Conservation (phyloP, 192 early-diverging fungal species). For the Rhizoclosmatium sp. region DNA sequence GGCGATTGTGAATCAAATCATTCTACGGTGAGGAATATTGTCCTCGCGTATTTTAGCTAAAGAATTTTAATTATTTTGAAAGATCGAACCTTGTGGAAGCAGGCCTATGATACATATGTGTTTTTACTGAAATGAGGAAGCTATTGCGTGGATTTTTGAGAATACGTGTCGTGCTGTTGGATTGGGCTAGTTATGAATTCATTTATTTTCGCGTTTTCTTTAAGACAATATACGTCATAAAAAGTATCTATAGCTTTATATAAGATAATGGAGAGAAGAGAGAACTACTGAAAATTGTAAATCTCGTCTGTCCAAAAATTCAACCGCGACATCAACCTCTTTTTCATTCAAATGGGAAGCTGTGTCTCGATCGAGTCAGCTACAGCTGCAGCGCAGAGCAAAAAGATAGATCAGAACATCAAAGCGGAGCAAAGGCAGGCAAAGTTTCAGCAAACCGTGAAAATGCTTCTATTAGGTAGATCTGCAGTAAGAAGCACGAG, state of each 20-base stretch:
- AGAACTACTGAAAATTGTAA: too few species aligned
- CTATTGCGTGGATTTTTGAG: too few species aligned
- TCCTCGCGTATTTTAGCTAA: background rate
- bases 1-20: slow-evolving; percentile 60
- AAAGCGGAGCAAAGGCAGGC: slow-evolving; percentile 75
- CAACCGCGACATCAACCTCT: too few species aligned
- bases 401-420: slow-evolving; percentile 89
- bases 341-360: background rate
- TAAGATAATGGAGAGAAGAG: too few species aligned
- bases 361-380: background rate
- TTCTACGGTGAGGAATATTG: slow-evolving; percentile 41
- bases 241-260: too few species aligned
- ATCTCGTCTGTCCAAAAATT: too few species aligned
- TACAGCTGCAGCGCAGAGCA: slow-evolving; percentile 81
- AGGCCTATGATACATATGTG: background rate
- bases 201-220: too few species aligned
- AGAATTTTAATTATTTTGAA: background rate
- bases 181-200: too few species aligned
- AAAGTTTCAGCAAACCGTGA: slow-evolving; percentile 78
- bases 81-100: slow-evolving; percentile 23
- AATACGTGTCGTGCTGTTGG: too few species aligned
- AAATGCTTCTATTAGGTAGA: slow-evolving; percentile 86
- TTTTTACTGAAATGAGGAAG: too few species aligned
- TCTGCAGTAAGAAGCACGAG: background rate
- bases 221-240: too few species aligned